phyloP scores from a whole-genome alignment of 192 early-diverging fungal species.

The Rhizophagus prolifer region DNA sequence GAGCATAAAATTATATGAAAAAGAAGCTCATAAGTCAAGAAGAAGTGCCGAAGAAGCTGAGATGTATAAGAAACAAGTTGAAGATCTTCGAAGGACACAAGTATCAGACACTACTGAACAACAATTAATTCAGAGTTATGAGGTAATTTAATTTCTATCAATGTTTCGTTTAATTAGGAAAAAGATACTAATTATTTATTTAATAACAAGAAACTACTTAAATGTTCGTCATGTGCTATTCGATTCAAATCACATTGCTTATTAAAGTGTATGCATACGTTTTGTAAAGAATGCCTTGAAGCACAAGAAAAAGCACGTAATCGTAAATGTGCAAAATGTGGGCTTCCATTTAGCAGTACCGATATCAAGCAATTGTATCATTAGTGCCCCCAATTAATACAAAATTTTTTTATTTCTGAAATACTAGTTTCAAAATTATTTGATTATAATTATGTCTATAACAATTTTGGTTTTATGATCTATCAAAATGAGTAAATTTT shows the following conservation, averaged over 20 bases:
- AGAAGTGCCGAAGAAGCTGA: background rate
- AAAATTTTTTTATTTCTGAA: background rate
- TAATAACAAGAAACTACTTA: conserved; percentile 64
- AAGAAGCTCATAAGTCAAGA: background rate
- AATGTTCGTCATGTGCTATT: conserved; percentile 78
- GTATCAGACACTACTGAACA: background rate
- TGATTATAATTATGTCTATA: background rate
- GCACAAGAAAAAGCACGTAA: conserved; percentile 75
- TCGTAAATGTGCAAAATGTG: conserved; percentile 87
- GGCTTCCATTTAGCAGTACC: conserved; percentile 57
- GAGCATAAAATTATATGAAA: background rate
- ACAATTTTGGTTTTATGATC: background rate
- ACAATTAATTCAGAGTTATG: conserved; percentile 13
- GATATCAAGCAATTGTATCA: conserved; percentile 15
- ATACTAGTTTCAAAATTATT: background rate
- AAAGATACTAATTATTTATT: background rate
- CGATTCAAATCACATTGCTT: conserved; percentile 81
- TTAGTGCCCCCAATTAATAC: background rate
- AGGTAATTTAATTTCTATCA: conserved; percentile 15
- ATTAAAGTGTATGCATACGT: conserved; percentile 87
- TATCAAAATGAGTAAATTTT: background rate
- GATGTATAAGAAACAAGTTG: background rate
- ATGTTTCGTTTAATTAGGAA: background rate
- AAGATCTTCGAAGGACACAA: conserved; percentile 2
- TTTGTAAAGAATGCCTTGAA: conserved; percentile 88